These are phyloP conservation scores for Leishmania braziliensis DNA, from an alignment of 208 protist genomes.

Conservation along the genomic window DNA sequence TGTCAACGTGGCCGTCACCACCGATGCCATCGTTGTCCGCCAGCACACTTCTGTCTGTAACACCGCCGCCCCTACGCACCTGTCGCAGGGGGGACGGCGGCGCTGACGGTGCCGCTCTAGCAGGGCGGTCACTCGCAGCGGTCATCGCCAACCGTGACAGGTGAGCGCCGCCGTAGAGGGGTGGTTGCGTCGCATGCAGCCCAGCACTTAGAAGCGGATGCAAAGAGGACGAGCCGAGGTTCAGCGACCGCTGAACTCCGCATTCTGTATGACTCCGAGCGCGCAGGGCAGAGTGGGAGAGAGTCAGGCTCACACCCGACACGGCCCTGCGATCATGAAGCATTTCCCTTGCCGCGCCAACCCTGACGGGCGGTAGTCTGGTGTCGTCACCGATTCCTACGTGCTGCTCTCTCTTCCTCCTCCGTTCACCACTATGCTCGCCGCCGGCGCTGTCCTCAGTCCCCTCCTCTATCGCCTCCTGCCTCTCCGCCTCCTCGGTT, in stretches of 20 bases:
- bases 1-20: not conserved
- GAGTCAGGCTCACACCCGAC: not conserved
- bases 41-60: conserved; percentile 4
- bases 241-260: not conserved
- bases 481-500: not conserved
- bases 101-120: not conserved
- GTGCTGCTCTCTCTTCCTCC: not conserved
- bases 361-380: not conserved
- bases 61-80: not conserved
- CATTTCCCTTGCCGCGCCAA: not conserved
- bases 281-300: not conserved
- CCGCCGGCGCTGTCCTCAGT: not conserved
- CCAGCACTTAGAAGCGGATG: not conserved
- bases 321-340: not conserved
- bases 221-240: not conserved
- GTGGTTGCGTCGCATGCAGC: not conserved
- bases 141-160: not conserved
- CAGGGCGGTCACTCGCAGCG: not conserved
- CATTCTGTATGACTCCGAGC: not conserved
- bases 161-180: not conserved
- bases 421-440: not conserved
- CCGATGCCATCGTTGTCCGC: conserved; percentile 31
- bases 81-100: not conserved
- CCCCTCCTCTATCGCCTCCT: not conserved
- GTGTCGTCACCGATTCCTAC: not conserved